A percentile compares a stretch with the other conserved stretches of the same genome.
Evolutionary conservation across 495 filamentous ascomycete genomes (phyloP).

Genomic region (Lasiosphaeria hispida): DNA sequence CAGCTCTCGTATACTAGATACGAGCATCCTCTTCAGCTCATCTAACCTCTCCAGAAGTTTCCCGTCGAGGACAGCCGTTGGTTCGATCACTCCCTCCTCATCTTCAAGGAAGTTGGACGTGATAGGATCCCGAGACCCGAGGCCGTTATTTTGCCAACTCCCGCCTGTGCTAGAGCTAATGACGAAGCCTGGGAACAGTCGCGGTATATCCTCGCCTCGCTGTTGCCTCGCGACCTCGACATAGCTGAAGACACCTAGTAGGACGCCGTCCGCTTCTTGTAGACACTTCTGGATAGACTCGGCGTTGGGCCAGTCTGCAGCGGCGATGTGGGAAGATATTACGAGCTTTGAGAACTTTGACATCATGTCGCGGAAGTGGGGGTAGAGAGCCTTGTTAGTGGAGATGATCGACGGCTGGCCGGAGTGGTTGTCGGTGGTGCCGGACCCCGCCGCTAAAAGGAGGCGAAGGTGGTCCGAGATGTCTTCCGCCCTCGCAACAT

Average conservation of each 20-base stretch:
- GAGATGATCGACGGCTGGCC: constrained; percentile 99
- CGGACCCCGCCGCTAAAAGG: constrained; percentile 90
- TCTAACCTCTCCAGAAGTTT: constrained; percentile 79
- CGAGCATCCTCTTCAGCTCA: constrained; percentile 74
- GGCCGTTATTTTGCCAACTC: constrained; percentile 90
- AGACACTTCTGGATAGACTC: constrained; percentile 93
- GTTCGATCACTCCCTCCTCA: constrained; percentile 74
- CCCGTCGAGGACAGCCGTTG: constrained; percentile 67
- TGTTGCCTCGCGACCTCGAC: constrained; percentile 93
- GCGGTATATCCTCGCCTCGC: constrained; percentile 80
- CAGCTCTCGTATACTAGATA: constrained; percentile 75
- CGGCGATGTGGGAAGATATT: constrained; percentile 95
- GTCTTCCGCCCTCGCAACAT: constrained; percentile 88
- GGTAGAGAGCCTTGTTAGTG: constrained; percentile 92
- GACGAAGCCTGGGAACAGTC: constrained; percentile 90
- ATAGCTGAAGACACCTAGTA: constrained; percentile 90
- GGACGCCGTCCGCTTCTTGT: constrained; percentile 91
- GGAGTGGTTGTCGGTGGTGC: constrained; percentile 97
- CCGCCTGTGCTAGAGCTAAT: constrained; percentile 76
- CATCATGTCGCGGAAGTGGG: constrained; percentile 99
- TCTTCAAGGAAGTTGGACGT: constrained; percentile 80
- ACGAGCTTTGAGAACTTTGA: constrained; percentile 98
- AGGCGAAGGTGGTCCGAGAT: constrained; percentile 95
- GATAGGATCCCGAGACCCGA: constrained; percentile 64
- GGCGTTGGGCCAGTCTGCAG: constrained; percentile 82